A percentile compares a stretch with the other conserved stretches of the same genome.
These are phyloP conservation scores for Penicillium cataractarum DNA, from an alignment of 495 filamentous ascomycete species.

Conservation along the genomic window DNA sequence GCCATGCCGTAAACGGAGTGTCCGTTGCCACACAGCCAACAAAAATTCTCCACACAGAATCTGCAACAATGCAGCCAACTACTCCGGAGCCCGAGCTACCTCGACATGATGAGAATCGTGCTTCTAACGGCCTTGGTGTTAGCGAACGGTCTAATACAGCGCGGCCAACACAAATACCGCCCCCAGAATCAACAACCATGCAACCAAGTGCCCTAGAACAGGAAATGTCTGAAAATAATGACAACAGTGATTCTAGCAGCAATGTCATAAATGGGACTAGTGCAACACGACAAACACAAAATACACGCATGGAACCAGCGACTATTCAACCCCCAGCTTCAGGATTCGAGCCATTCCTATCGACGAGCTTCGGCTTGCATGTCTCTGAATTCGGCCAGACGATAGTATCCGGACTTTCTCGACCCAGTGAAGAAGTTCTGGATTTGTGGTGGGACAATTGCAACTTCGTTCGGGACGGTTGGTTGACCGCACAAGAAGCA, in stretches of 20 bases:
- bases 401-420: neutral
- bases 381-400: neutral
- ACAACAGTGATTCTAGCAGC: neutral
- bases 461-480: neutral
- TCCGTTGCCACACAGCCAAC: neutral
- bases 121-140: neutral
- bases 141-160: neutral
- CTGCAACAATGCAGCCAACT: neutral
- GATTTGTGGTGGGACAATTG: neutral
- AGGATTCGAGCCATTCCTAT: neutral
- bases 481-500: neutral
- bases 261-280: neutral
- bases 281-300: neutral
- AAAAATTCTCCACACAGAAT: neutral
- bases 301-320: neutral
- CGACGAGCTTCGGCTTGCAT: neutral
- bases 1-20: neutral
- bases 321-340: neutral
- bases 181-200: neutral
- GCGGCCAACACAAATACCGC: neutral
- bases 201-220: neutral
- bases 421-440: neutral
- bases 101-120: neutral
- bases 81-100: neutral
- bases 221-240: neutral